Evolutionary conservation across 257 asterid species (phyloP).

Genomic region (Parsonsia alboflavescens): DNA sequence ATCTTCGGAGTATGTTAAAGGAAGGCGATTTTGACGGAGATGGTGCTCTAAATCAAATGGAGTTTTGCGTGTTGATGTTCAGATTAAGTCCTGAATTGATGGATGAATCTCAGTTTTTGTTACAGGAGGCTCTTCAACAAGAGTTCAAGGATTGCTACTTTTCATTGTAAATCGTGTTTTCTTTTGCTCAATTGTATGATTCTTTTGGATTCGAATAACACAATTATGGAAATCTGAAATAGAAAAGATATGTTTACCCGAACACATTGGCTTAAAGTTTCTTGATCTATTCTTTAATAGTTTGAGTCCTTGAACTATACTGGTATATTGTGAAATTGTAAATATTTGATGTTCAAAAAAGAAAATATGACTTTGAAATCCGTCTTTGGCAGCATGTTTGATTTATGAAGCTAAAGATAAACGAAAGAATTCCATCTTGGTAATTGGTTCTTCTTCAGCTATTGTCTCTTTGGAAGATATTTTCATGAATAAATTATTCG

Average conservation of each 20-base stretch:
- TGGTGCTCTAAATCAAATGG: conserved; percentile 59
- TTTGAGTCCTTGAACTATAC: neutral
- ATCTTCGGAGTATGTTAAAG: conserved; percentile 38
- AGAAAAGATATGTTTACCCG: neutral
- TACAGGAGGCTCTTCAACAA: conserved; percentile 37
- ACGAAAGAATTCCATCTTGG: neutral
- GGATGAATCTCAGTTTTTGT: conserved; percentile 43
- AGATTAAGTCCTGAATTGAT: conserved; percentile 58
- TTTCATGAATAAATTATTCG: neutral
- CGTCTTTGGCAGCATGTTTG: neutral
- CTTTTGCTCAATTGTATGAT: conserved; percentile 3
- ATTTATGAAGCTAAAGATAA: neutral
- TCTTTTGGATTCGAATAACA: neutral
- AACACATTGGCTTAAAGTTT: neutral
- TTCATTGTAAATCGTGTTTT: conserved; percentile 20
- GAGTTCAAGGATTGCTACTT: conserved; percentile 32
- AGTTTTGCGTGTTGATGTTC: conserved; percentile 58
- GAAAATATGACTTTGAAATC: neutral
- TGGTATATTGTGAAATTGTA: no score
- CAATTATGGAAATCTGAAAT: neutral
- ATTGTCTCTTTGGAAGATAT: neutral
- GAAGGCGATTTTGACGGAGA: conserved; percentile 65
- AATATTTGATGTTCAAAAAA: neutral
- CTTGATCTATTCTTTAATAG: no score
- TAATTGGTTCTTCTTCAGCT: neutral